These are phyloP conservation scores for Lentinula sp. DNA, from an alignment of 768 basidiomycete species.

Conservation along the genomic window DNA sequence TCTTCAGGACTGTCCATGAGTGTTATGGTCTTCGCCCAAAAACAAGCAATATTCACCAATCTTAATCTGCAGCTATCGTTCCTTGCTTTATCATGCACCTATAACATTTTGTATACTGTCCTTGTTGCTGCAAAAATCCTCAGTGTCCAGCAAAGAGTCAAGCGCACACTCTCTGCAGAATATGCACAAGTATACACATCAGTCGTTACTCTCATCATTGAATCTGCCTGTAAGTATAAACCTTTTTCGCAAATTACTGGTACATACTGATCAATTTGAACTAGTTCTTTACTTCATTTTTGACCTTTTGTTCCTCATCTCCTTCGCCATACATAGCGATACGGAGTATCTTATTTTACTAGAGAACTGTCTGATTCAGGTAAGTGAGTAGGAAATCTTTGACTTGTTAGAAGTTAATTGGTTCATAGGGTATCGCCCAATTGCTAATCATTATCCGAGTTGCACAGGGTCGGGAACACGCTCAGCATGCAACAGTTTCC, in stretches of 20 bases:
- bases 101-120: neutral
- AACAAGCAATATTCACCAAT: neutral
- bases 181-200: no score
- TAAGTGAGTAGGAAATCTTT: constrained; percentile 1
- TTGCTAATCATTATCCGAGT: neutral
- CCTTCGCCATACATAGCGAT: constrained; percentile 16
- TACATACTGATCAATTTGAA: neutral
- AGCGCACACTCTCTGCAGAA: neutral
- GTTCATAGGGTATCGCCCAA: neutral
- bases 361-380: constrained; percentile 21
- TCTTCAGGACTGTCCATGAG: neutral
- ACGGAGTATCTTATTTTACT: constrained; percentile 19
- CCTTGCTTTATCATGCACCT: neutral
- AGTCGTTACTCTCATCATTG: no score
- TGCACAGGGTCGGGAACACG: neutral
- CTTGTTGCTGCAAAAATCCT: neutral
- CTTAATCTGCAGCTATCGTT: neutral
- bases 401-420: neutral
- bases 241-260: no score
- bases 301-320: constrained; percentile 19
- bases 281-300: constrained; percentile 16
- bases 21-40: neutral
- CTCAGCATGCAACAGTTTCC: no score
- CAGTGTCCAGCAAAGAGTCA: neutral
- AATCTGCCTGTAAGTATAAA: no score